A percentile compares a stretch with the other conserved stretches of the same genome.
Evolutionary conservation across 2,329 filamentous ascomycete genomes (phyloP).

Genomic region (Paracorniculantispora psalliotae): DNA sequence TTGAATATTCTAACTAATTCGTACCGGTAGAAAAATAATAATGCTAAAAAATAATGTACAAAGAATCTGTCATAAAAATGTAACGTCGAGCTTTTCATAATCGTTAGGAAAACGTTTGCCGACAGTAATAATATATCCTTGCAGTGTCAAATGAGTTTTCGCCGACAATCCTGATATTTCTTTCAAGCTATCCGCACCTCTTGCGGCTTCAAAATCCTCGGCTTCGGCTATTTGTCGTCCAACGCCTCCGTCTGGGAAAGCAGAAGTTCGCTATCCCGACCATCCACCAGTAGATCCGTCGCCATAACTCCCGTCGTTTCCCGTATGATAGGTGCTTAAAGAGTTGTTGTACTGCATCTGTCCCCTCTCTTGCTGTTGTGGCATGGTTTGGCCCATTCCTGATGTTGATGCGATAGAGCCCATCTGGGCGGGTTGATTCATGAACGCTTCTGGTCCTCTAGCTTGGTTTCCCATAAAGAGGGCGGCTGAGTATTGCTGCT

Average conservation of each 20-base stretch:
- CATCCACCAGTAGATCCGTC: conserved; percentile 8
- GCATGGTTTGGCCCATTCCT: not conserved
- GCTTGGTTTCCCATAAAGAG: conserved; percentile 4
- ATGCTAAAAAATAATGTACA: too few species aligned
- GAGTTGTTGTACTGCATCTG: not conserved
- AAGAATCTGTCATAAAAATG: too few species aligned
- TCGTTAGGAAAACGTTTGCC: too few species aligned
- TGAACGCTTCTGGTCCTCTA: not conserved
- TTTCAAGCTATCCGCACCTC: too few species aligned
- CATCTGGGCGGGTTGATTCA: not conserved
- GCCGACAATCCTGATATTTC: too few species aligned
- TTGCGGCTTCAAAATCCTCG: too few species aligned
- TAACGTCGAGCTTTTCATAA: too few species aligned
- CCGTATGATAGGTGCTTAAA: not conserved
- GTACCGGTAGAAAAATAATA: too few species aligned
- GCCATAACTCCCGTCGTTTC: not conserved
- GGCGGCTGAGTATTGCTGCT: not conserved
- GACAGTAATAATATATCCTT: too few species aligned
- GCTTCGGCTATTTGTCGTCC: too few species aligned
- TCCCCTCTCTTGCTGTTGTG: not conserved
- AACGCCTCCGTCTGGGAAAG: not conserved
- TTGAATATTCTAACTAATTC: too few species aligned
- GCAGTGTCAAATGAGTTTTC: too few species aligned
- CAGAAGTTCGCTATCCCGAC: not conserved
- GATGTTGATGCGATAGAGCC: not conserved